phyloP scores from a whole-genome alignment of 345 rosid genomes.

The Eucalyptus sp. region DNA sequence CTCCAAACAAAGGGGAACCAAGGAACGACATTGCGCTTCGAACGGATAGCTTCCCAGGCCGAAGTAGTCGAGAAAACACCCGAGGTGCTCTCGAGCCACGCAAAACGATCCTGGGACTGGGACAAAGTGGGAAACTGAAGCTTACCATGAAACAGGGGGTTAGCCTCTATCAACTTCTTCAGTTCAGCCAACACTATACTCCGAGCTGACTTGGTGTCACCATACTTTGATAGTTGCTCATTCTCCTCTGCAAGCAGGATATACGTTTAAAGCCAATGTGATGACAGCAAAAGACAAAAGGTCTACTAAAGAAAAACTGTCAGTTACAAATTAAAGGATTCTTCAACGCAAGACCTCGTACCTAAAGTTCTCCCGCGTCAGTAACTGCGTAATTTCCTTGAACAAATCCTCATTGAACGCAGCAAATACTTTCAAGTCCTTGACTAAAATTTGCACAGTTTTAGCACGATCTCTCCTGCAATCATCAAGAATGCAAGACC shows the following conservation, averaged over 20 bases:
- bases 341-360: not conserved
- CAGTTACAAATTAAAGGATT: not conserved
- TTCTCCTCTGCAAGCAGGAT: slow-evolving; percentile 38
- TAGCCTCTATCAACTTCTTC: slow-evolving; percentile 76
- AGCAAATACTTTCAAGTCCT: slow-evolving; percentile 78
- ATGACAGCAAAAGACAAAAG: not conserved
- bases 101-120: no score
- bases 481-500: not conserved
- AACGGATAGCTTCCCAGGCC: no score
- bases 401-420: slow-evolving; percentile 72
- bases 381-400: slow-evolving; percentile 71
- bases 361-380: slow-evolving; percentile 78
- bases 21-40: no score
- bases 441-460: slow-evolving; percentile 70
- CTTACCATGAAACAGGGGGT: slow-evolving; percentile 76
- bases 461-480: slow-evolving; percentile 71
- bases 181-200: slow-evolving; percentile 69
- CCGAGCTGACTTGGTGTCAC: slow-evolving; percentile 79
- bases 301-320: not conserved
- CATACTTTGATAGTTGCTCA: slow-evolving; percentile 71
- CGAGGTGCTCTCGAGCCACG: no score
- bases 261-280: not conserved
- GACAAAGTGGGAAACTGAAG: no score
- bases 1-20: no score
- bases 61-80: no score